Evolutionary conservation across 129 eudicot species (phyloP).

Genomic region (Artemisia annua): DNA sequence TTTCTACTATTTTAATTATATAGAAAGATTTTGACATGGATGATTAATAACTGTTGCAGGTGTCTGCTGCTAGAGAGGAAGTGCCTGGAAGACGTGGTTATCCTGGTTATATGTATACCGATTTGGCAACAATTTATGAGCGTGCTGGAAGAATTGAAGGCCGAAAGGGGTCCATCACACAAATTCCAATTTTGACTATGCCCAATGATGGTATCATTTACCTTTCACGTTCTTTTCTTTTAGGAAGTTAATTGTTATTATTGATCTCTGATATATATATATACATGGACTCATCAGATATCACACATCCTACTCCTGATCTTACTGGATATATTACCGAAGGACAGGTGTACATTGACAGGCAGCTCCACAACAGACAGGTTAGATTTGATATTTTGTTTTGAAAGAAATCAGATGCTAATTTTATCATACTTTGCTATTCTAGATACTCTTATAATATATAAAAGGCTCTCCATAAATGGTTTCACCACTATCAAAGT

Average conservation of each 20-base stretch:
- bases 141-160: slow-evolving; percentile 99
- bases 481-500: too few relatives aligned
- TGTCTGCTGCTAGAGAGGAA: slow-evolving; percentile 98
- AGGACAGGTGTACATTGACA: slow-evolving; percentile 95
- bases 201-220: slow-evolving; percentile 79
- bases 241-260: background rate
- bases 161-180: slow-evolving; percentile 92
- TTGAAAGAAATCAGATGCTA: too few relatives aligned
- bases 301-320: slow-evolving; percentile 99
- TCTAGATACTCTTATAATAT: too few relatives aligned
- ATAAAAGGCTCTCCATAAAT: too few relatives aligned
- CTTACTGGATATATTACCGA: slow-evolving; percentile 99
- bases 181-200: slow-evolving; percentile 95
- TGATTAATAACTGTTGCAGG: slow-evolving; percentile 39
- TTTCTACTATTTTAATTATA: too few relatives aligned
- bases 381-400: slow-evolving; percentile 29
- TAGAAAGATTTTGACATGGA: too few relatives aligned
- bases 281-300: slow-evolving; percentile 52
- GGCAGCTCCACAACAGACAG: slow-evolving; percentile 98
- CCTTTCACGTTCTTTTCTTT: background rate
- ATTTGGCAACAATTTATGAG: slow-evolving; percentile 95
- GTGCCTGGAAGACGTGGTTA: slow-evolving; percentile 99
- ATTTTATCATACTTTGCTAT: too few relatives aligned
- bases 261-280: background rate
- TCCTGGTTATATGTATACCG: slow-evolving; percentile 99